Conservation (phyloP, 1,139 yeast genomes). For the Williopsis jadinii region DNA sequence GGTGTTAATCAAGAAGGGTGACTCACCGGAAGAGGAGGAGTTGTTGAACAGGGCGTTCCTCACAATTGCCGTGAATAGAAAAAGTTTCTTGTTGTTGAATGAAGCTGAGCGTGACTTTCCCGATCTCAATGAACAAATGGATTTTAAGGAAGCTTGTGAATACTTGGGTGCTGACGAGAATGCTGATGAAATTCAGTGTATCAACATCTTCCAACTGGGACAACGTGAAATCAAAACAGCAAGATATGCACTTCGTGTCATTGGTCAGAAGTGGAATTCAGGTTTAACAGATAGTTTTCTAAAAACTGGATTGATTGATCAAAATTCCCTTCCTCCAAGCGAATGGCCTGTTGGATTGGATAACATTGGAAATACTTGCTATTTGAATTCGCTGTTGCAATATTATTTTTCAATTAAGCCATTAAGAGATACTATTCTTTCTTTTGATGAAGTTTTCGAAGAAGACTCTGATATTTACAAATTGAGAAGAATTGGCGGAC, state of each 20-base stretch:
- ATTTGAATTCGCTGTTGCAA: conserved; percentile 81
- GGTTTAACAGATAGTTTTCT: conserved; percentile 47
- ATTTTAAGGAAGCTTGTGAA: conserved; percentile 32
- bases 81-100: conserved; percentile 35
- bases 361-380: conserved; percentile 94
- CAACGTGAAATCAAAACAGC: conserved; percentile 31
- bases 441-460: conserved; percentile 31
- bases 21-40: conserved; percentile 30
- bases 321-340: conserved; percentile 50
- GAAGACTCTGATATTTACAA: conserved; percentile 20
- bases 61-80: conserved; percentile 48
- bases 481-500: conserved; percentile 75
- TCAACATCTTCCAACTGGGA: conserved; percentile 44
- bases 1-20: conserved; percentile 53
- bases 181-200: conserved; percentile 49
- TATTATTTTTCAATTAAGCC: conserved; percentile 85
- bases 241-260: conserved; percentile 42
- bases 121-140: conserved; percentile 22
- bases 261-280: conserved; percentile 44
- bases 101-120: conserved; percentile 25
- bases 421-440: conserved; percentile 57
- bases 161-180: conserved; percentile 36
- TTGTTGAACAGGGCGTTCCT: conserved; percentile 43
- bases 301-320: conserved; percentile 53
- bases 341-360: conserved; percentile 88